These are phyloP conservation scores for Apiotrichum mycotoxinovorans DNA, from an alignment of 1,284 basidiomycete genomes.

Conservation along the genomic window DNA sequence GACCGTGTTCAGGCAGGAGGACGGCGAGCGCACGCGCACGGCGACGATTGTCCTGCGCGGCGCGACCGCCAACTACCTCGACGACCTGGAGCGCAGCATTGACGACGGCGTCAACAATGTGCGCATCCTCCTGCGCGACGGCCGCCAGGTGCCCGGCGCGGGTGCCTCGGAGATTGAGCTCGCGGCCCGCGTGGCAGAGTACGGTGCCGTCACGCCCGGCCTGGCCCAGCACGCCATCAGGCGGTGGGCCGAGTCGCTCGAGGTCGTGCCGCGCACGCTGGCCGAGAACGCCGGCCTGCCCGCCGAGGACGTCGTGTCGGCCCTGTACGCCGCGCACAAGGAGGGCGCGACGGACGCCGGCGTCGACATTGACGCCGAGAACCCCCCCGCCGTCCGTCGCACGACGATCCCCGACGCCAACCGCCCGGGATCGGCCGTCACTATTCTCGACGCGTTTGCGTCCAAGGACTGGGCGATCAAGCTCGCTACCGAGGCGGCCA, in stretches of 20 bases:
- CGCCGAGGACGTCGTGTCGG: conserved; percentile 85
- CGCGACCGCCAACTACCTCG: conserved; percentile 88
- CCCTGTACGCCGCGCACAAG: conserved; percentile 84
- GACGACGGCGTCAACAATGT: conserved; percentile 98
- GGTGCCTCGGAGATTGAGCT: conserved; percentile 93
- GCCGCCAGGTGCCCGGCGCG: conserved; percentile 86
- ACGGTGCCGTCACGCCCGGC: conserved; percentile 84
- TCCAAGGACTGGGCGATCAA: conserved; percentile 52
- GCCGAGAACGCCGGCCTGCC: conserved; percentile 96
- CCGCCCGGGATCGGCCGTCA: conserved; percentile 10
- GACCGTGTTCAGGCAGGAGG: conserved; percentile 83
- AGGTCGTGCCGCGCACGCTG: conserved; percentile 87
- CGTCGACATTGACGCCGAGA: conserved; percentile 77
- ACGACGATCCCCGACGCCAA: conserved; percentile 17
- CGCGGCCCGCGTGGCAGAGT: conserved; percentile 73
- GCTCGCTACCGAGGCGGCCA: conserved; percentile 77
- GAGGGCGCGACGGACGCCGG: conserved; percentile 58
- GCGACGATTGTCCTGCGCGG: conserved; percentile 95
- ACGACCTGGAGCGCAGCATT: conserved; percentile 92
- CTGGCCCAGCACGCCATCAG: conserved; percentile 92
- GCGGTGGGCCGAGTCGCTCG: conserved; percentile 82
- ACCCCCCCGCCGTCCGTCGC: conserved; percentile 28
- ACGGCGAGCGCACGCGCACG: conserved; percentile 74
- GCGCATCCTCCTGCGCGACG: conserved; percentile 87
- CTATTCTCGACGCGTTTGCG: conserved; percentile 44